These are phyloP conservation scores for Vigna mungo DNA, from an alignment of 306 rosid genomes.

Conservation along the genomic window DNA sequence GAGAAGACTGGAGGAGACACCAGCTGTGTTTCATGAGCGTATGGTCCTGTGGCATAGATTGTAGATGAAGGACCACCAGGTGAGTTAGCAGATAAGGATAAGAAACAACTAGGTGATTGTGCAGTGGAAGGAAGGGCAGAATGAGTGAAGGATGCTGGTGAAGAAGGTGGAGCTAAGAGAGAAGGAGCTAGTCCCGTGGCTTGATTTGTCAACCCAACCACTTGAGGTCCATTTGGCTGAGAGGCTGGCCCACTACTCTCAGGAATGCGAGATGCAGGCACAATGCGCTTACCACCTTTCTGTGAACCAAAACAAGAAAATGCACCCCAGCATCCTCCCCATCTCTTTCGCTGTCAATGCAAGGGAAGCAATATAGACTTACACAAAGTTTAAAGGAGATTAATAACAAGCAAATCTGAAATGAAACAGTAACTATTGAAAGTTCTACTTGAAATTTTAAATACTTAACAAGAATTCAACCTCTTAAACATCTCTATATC, in stretches of 20 bases:
- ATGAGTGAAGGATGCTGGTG: slow-evolving; percentile 94
- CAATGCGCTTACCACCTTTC: slow-evolving; percentile 96
- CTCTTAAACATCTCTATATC: slow-evolving; percentile 19
- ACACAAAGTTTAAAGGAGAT: slow-evolving; percentile 34
- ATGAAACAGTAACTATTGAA: slow-evolving; percentile 27
- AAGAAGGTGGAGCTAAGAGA: slow-evolving; percentile 96
- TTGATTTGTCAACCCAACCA: slow-evolving; percentile 74
- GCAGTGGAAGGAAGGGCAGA: slow-evolving; percentile 96
- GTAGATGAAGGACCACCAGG: slow-evolving; percentile 97
- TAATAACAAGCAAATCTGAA: slow-evolving; percentile 36
- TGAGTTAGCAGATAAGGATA: slow-evolving; percentile 89
- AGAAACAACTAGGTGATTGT: slow-evolving; percentile 86
- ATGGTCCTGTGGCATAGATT: slow-evolving; percentile 95
- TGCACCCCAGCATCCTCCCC: slow-evolving; percentile 98
- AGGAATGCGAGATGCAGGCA: slow-evolving; percentile 85
- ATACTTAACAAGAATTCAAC: slow-evolving; percentile 23
- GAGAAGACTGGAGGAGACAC: slow-evolving; percentile 99
- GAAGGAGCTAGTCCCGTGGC: slow-evolving; percentile 81
- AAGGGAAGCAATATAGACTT: slow-evolving; percentile 39
- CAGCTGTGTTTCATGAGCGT: slow-evolving; percentile 89
- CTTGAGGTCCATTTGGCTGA: slow-evolving; percentile 88
- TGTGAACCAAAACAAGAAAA: slow-evolving; percentile 87
- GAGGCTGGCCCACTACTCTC: slow-evolving; percentile 73
- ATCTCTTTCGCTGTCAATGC: slow-evolving; percentile 87
- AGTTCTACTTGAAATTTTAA: background rate